Percentiles rank a stretch among this genome's conserved stretches.
These are phyloP conservation scores for Exophiala spinifera DNA, from an alignment of 2,329 filamentous ascomycete genomes.

Conservation along the genomic window DNA sequence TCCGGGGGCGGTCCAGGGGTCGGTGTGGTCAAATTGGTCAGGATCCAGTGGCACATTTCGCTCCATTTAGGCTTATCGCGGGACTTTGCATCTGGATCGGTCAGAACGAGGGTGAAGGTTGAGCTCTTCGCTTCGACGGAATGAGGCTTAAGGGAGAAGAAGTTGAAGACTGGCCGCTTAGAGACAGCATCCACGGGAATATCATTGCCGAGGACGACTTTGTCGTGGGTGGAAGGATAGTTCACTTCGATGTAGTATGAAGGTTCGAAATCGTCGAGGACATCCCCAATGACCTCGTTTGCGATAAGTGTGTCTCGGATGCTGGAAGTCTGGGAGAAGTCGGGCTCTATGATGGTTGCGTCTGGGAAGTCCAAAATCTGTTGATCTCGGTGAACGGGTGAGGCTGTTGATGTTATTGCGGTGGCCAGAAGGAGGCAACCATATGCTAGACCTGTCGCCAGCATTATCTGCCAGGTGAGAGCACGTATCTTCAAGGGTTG, in stretches of 20 bases:
- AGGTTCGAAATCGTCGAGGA: constrained; percentile 60
- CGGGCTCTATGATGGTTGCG: constrained; percentile 4
- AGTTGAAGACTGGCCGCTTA: constrained; percentile 40
- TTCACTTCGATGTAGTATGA: constrained; percentile 49
- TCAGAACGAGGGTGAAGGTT: constrained; percentile 50
- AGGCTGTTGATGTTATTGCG: not conserved
- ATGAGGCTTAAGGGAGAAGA: constrained; percentile 34
- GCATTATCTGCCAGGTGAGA: not conserved
- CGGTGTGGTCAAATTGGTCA: constrained; percentile 30
- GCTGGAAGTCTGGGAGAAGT: constrained; percentile 14
- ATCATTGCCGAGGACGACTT: constrained; percentile 54
- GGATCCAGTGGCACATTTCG: constrained; percentile 58
- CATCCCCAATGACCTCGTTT: constrained; percentile 36
- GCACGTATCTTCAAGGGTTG: not conserved
- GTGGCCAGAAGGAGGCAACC: constrained; percentile 4
- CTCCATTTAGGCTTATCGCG: constrained; percentile 53
- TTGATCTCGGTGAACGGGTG: constrained; percentile 6
- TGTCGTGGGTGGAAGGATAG: constrained; percentile 45
- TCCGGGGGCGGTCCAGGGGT: constrained; percentile 10
- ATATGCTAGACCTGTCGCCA: not conserved
- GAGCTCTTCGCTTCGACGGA: constrained; percentile 29
- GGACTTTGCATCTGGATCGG: constrained; percentile 58
- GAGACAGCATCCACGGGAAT: constrained; percentile 45
- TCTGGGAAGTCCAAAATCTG: constrained; percentile 1
- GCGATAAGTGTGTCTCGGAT: constrained; percentile 29